Conservation (phyloP, 371 early-diverging fungal species). For the Mucor velutinosus region DNA sequence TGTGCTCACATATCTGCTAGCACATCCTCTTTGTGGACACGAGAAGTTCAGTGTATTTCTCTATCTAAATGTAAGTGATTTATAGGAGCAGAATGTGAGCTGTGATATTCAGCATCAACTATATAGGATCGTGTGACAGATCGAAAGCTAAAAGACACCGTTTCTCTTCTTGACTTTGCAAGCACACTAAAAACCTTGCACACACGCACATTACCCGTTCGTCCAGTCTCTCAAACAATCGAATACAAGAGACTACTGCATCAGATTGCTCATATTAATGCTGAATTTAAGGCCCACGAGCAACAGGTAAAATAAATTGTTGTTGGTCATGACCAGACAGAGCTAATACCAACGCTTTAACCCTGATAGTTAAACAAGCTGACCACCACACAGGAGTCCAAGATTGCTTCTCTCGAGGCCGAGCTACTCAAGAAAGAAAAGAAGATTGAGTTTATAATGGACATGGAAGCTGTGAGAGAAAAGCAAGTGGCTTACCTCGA, state of each 20-base stretch:
- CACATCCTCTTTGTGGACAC: background rate
- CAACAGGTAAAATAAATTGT: background rate
- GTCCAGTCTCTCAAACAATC: background rate
- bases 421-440: background rate
- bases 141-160: background rate
- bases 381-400: background rate
- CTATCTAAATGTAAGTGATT: background rate
- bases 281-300: background rate
- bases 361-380: background rate
- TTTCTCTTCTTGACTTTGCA: background rate
- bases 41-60: background rate
- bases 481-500: background rate
- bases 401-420: background rate
- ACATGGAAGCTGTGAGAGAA: background rate
- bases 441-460: background rate
- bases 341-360: background rate
- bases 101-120: background rate
- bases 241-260: background rate
- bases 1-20: background rate
- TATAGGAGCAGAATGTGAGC: background rate
- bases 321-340: background rate
- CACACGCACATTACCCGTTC: background rate
- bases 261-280: background rate
- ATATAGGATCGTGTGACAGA: background rate
- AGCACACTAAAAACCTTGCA: background rate